A percentile compares a stretch with the other conserved stretches of the same genome.
These are phyloP conservation scores for Thielaviopsis ethacetica DNA, from an alignment of 2,329 filamentous ascomycete genomes.

Conservation along the genomic window DNA sequence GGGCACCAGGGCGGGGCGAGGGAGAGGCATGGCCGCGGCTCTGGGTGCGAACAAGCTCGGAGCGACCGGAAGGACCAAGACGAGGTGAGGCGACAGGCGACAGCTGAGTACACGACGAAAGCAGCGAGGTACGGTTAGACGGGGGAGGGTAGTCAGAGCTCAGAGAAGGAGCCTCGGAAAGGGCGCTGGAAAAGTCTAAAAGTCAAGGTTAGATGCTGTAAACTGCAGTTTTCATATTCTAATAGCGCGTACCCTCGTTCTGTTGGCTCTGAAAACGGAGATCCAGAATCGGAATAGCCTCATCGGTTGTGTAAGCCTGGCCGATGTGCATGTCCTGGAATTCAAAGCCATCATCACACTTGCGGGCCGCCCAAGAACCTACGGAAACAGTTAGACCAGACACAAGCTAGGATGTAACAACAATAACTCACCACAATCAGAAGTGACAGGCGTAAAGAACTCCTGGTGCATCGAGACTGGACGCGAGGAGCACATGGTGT, in stretches of 20 bases:
- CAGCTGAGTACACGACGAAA: constrained; percentile 48
- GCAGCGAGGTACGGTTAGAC: constrained; percentile 52
- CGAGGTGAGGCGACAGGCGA: constrained; percentile 58
- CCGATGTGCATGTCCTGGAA: constrained; percentile 42
- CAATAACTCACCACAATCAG: constrained; percentile 30
- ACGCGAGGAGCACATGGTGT: constrained; percentile 30
- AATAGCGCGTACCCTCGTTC: constrained; percentile 37
- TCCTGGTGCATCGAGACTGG: constrained; percentile 43
- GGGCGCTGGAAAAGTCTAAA: constrained; percentile 52
- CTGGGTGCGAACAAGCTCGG: constrained; percentile 44
- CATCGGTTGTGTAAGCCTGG: constrained; percentile 46
- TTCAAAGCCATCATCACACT: constrained; percentile 40
- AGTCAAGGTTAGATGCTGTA: constrained; percentile 43
- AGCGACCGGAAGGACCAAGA: constrained; percentile 43
- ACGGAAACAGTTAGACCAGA: neutral
- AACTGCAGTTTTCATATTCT: constrained; percentile 34
- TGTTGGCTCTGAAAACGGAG: constrained; percentile 33
- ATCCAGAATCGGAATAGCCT: constrained; percentile 46
- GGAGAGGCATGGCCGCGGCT: constrained; percentile 57
- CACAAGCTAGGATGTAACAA: neutral
- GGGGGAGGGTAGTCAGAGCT: constrained; percentile 49
- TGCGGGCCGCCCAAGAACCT: constrained; percentile 18
- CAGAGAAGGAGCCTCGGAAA: constrained; percentile 53
- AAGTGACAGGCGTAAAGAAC: constrained; percentile 30
- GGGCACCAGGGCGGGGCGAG: constrained; percentile 50